Evolutionary conservation across 345 rosid genomes (phyloP).

Genomic region (Moricandia moricandioides): DNA sequence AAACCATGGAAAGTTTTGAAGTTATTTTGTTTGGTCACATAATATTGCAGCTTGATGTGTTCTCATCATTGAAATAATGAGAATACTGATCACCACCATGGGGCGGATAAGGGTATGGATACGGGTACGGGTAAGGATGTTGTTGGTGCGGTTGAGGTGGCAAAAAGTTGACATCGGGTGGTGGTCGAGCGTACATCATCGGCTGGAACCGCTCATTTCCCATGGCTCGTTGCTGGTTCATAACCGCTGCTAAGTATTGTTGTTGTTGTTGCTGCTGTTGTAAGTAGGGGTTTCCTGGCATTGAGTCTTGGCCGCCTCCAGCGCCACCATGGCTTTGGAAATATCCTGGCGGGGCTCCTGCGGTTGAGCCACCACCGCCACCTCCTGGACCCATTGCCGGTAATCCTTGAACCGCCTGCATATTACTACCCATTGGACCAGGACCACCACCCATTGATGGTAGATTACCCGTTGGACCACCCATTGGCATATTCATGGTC

Average conservation of each 20-base stretch:
- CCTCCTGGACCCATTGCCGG: constrained; percentile 55
- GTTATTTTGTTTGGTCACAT: constrained; percentile 53
- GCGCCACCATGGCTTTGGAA: constrained; percentile 57
- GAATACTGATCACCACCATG: constrained; percentile 43
- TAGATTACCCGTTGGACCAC: constrained; percentile 42
- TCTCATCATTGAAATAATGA: constrained; percentile 78
- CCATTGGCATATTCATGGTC: constrained; percentile 46
- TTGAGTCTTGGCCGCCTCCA: constrained; percentile 61
- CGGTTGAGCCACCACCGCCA: constrained; percentile 33
- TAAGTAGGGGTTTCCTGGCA: constrained; percentile 71
- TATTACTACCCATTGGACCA: constrained; percentile 38
- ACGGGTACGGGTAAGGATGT: constrained; percentile 42
- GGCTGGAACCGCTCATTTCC: constrained; percentile 78
- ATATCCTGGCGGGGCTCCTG: constrained; percentile 50
- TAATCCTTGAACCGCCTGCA: constrained; percentile 77
- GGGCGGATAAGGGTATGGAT: constrained; percentile 30
- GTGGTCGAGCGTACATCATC: constrained; percentile 86
- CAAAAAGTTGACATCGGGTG: constrained; percentile 75
- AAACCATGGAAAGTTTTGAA: constrained; percentile 26
- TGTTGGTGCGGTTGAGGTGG: constrained; percentile 56
- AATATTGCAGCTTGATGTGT: constrained; percentile 82
- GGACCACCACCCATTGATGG: constrained; percentile 43
- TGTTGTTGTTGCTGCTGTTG: constrained; percentile 55
- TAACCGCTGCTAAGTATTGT: constrained; percentile 53
- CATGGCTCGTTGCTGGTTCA: constrained; percentile 47